Evolutionary conservation across 2,329 filamentous ascomycete species (phyloP).

Genomic region (Purpureocillium takamizusanense): DNA sequence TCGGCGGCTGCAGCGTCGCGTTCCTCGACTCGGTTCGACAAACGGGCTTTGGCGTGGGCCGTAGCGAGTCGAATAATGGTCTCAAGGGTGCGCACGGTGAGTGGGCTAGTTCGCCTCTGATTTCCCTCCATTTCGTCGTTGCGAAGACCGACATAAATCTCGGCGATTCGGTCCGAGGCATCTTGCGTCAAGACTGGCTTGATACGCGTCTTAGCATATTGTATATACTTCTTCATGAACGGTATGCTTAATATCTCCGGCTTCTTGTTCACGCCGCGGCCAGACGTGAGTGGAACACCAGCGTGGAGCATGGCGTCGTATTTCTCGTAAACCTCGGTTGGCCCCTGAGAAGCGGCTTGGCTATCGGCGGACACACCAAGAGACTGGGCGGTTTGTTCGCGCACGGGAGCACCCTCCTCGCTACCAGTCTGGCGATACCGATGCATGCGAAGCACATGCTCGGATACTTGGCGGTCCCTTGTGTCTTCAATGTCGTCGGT

Average conservation of each 20-base stretch:
- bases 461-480: constrained; percentile 81
- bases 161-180: constrained; percentile 83
- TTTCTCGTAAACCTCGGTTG: constrained; percentile 90
- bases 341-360: constrained; percentile 60
- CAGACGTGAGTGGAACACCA: constrained; percentile 69
- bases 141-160: constrained; percentile 82
- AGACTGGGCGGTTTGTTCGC: constrained; percentile 76
- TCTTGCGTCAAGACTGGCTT: constrained; percentile 87
- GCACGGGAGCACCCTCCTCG: constrained; percentile 89
- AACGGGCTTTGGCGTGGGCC: constrained; percentile 84
- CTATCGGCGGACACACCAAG: constrained; percentile 81
- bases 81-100: constrained; percentile 94
- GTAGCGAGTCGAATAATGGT: constrained; percentile 97
- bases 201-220: constrained; percentile 88
- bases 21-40: constrained; percentile 83
- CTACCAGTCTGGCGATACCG: constrained; percentile 85
- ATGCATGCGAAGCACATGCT: constrained; percentile 96
- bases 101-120: constrained; percentile 83
- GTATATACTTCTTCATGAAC: constrained; percentile 99
- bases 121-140: constrained; percentile 96
- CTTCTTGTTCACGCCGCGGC: constrained; percentile 64
- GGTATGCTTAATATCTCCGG: constrained; percentile 89
- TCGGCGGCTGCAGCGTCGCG: constrained; percentile 83
- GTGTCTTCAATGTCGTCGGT: constrained; percentile 97
- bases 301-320: constrained; percentile 94